Evolutionary conservation across 106 monocot genomes (phyloP).

Genomic region (Acanthochlamys bracteata): DNA sequence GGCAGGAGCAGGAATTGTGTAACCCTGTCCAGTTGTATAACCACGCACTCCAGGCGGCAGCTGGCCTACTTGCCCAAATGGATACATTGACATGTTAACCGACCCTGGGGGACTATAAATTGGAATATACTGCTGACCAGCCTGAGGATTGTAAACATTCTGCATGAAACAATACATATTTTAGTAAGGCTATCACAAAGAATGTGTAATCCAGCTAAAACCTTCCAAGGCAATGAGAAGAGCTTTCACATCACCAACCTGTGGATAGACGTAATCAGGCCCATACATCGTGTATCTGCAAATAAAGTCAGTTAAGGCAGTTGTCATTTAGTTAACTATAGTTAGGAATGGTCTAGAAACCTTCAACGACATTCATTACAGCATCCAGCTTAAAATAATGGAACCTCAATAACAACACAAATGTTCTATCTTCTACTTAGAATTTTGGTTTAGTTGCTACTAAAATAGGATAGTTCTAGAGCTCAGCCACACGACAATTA

Average conservation of each 20-base stretch:
- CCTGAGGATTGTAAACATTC: slow-evolving; percentile 49
- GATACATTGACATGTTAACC: slow-evolving; percentile 29
- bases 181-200: background rate
- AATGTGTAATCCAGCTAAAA: too few species aligned
- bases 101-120: slow-evolving; percentile 42
- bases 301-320: slow-evolving; percentile 1
- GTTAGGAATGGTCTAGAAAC: too few species aligned
- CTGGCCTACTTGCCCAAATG: slow-evolving; percentile 37
- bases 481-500: too few species aligned
- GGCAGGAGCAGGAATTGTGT: slow-evolving; percentile 32
- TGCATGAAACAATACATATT: slow-evolving; percentile 4
- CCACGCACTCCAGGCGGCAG: slow-evolving; percentile 29
- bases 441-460: too few species aligned
- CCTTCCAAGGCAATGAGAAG: background rate
- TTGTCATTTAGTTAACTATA: too few species aligned
- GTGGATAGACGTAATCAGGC: slow-evolving; percentile 43
- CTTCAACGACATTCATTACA: too few species aligned
- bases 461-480: too few species aligned
- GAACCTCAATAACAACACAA: too few species aligned
- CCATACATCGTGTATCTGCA: slow-evolving; percentile 48
- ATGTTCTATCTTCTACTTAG: too few species aligned
- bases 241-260: slow-evolving; percentile 14
- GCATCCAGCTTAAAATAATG: too few species aligned
- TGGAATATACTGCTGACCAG: slow-evolving; percentile 47
- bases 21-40: slow-evolving; percentile 37